Evolutionary conservation across 2,329 filamentous ascomycete species (phyloP).

Genomic region (Monilinia aucupariae): DNA sequence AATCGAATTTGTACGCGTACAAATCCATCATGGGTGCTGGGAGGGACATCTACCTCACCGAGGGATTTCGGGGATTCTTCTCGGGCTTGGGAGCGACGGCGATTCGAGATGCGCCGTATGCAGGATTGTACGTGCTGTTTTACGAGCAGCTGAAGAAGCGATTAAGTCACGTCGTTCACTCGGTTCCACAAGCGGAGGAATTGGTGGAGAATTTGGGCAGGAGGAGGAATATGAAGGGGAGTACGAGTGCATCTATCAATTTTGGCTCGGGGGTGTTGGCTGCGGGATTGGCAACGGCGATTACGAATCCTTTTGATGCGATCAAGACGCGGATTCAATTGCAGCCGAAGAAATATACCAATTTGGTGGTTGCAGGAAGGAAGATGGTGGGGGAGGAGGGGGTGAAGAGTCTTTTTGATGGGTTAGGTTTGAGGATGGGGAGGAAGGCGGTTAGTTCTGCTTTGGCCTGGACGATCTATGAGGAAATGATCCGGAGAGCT

Average conservation of each 20-base stretch:
- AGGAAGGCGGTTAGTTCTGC: conserved; percentile 90
- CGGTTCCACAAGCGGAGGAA: conserved; percentile 26
- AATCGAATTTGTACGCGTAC: conserved; percentile 82
- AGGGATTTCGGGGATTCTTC: conserved; percentile 82
- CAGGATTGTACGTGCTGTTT: conserved; percentile 87
- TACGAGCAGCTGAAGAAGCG: conserved; percentile 78
- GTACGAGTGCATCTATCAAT: conserved; percentile 64
- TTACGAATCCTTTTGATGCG: conserved; percentile 95
- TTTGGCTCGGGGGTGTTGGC: conserved; percentile 78
- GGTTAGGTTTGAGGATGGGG: conserved; percentile 77
- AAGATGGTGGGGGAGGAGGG: conserved; percentile 82
- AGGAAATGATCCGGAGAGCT: conserved; percentile 78
- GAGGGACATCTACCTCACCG: conserved; percentile 64
- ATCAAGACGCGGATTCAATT: conserved; percentile 94
- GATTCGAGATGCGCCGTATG: conserved; percentile 91
- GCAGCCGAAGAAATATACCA: conserved; percentile 74
- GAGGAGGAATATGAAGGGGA: conserved; percentile 27
- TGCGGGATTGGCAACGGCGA: conserved; percentile 73
- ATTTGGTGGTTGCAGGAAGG: conserved; percentile 70
- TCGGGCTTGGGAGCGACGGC: conserved; percentile 91
- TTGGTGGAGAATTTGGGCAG: conserved; percentile 11
- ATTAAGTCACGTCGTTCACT: conserved; percentile 38
- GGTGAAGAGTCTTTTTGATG: conserved; percentile 73
- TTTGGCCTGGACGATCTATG: conserved; percentile 96
- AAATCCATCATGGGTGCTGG: conserved; percentile 67